Evolutionary conservation across 441 rosid species (phyloP).

Genomic region (Populus hybrid): DNA sequence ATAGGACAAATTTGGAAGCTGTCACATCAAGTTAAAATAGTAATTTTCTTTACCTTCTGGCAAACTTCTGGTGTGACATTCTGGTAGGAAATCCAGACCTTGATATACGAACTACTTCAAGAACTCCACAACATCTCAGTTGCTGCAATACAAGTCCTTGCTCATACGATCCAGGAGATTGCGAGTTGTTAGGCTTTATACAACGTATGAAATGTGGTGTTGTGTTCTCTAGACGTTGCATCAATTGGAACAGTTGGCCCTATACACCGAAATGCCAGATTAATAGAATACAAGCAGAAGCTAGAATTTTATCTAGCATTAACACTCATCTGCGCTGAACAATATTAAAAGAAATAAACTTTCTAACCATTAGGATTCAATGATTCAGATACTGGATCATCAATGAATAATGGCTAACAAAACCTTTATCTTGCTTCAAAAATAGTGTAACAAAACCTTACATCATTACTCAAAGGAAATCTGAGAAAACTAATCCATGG

Average conservation of each 20-base stretch:
- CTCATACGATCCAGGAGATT: conserved; percentile 83
- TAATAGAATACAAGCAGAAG: conserved; percentile 10
- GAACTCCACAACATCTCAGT: conserved; percentile 96
- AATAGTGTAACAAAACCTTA: neutral
- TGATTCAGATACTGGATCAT: neutral
- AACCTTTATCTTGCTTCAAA: neutral
- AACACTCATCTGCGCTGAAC: neutral
- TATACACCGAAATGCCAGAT: conserved; percentile 24
- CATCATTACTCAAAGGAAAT: neutral
- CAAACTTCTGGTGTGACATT: conserved; percentile 95
- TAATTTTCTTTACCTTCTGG: conserved; percentile 63
- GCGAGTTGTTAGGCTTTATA: conserved; percentile 87
- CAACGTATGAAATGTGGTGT: conserved; percentile 98
- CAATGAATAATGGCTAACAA: neutral
- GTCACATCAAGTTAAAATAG: neutral
- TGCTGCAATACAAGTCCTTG: conserved; percentile 95
- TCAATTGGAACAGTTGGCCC: conserved; percentile 94
- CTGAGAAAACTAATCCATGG: neutral
- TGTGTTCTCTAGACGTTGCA: conserved; percentile 96
- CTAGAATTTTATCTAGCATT: neutral
- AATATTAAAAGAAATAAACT: too few species aligned
- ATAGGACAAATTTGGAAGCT: conserved; percentile 7
- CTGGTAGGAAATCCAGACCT: conserved; percentile 98
- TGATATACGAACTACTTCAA: conserved; percentile 97
- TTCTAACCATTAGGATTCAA: neutral